phyloP scores from a whole-genome alignment of 139 green algal species.

The Eudorina sp. region DNA sequence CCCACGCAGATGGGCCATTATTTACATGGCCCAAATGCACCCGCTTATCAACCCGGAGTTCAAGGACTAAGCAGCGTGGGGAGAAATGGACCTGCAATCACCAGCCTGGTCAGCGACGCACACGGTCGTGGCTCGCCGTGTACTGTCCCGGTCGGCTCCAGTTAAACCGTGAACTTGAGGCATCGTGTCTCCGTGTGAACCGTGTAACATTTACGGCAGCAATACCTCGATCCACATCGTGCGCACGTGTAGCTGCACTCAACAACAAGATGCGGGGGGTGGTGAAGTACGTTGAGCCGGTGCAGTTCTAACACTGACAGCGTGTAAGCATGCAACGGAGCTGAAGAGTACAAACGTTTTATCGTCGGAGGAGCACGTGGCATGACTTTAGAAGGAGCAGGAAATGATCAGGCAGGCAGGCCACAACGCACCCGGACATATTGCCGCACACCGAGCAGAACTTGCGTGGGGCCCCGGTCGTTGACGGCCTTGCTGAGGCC shows the following conservation, averaged over 20 bases:
- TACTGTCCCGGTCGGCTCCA: no score
- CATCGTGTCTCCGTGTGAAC: slow-evolving; percentile 88
- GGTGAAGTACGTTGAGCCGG: no score
- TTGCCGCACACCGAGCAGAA: slow-evolving; percentile 84
- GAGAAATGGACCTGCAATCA: no score
- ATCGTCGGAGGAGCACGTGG: neutral
- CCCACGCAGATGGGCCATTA: slow-evolving; percentile 77
- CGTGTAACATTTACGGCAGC: slow-evolving; percentile 76
- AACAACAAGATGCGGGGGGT: no score
- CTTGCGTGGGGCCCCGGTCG: slow-evolving; percentile 62
- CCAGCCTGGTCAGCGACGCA: no score
- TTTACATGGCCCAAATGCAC: slow-evolving; percentile 86
- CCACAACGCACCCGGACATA: slow-evolving; percentile 57
- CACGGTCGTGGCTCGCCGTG: no score
- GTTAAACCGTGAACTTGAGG: slow-evolving; percentile 81
- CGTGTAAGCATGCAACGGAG: neutral
- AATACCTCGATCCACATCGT: slow-evolving; percentile 85
- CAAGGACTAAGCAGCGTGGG: slow-evolving; percentile 52
- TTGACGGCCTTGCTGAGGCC: slow-evolving; percentile 66
- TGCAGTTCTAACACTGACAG: no score
- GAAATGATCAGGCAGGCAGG: neutral
- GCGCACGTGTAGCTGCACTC: slow-evolving; percentile 81
- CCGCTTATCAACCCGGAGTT: slow-evolving; percentile 77
- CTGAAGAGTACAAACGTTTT: neutral
- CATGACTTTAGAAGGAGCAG: neutral